Evolutionary conservation across 1,139 yeast species (phyloP).

Genomic region (Candida tetrigidarum): DNA sequence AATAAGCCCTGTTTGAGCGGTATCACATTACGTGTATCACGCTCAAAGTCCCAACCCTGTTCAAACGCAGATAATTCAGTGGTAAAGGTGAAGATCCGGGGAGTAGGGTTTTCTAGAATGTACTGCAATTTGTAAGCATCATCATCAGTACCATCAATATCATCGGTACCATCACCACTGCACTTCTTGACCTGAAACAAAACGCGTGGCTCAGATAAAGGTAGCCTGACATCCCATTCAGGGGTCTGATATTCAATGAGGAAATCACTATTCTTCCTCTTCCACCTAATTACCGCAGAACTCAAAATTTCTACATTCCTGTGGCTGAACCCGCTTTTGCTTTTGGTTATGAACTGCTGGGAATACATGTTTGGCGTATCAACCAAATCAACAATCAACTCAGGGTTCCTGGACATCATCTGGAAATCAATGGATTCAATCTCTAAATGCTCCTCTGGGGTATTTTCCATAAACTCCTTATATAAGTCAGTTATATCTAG

Average conservation of each 20-base stretch:
- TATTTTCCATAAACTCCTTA: conserved; percentile 4
- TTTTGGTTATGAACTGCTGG: conserved; percentile 38
- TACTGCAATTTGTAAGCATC: conserved; percentile 42
- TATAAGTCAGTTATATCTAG: conserved; percentile 21
- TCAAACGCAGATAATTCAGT: conserved; percentile 37
- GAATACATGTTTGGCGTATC: conserved; percentile 14
- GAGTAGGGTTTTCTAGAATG: conserved; percentile 75
- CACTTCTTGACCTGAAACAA: conserved; percentile 40
- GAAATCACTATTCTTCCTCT: conserved; percentile 23
- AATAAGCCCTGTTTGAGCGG: conserved; percentile 37
- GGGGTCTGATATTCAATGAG: conserved; percentile 32
- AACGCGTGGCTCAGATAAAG: conserved; percentile 73
- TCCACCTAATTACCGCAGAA: conserved; percentile 37
- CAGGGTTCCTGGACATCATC: conserved; percentile 35
- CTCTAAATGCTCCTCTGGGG: conserved; percentile 21
- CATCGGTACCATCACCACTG: too few species aligned
- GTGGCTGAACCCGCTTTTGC: conserved; percentile 44
- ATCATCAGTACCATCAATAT: too few species aligned
- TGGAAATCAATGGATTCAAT: conserved; percentile 26
- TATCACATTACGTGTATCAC: conserved; percentile 27
- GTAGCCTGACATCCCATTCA: conserved; percentile 56
- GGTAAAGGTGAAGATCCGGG: conserved; percentile 66
- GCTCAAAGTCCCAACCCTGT: conserved; percentile 32
- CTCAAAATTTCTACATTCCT: conserved; percentile 40
- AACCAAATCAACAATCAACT: conserved; percentile 29